Conservation (phyloP, 2,329 filamentous ascomycete species). For the Phialophora verrucosa region DNA sequence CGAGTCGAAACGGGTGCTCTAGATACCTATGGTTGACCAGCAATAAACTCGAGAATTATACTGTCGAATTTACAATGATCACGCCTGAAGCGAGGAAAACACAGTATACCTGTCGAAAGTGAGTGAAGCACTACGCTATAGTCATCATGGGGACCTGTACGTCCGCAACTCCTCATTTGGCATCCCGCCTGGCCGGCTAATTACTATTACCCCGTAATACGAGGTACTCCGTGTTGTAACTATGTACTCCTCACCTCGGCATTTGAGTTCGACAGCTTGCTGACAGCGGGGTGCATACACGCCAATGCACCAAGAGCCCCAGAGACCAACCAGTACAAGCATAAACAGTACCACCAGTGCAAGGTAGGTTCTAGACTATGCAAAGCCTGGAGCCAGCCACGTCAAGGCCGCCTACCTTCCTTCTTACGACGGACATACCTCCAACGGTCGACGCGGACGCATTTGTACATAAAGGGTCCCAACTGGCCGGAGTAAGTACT, state of each 20-base stretch:
- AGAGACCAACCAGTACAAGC: not conserved
- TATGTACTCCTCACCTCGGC: conserved; percentile 10
- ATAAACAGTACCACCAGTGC: not conserved
- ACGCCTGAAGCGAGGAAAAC: too few relatives aligned
- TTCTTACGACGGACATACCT: too few relatives aligned
- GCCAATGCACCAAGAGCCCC: not conserved
- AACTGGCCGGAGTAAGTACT: too few relatives aligned
- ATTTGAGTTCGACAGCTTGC: not conserved
- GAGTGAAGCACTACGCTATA: too few relatives aligned
- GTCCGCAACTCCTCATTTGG: not conserved
- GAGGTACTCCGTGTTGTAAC: not conserved
- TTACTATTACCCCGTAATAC: too few relatives aligned
- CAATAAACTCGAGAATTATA: too few relatives aligned
- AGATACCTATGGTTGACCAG: not conserved
- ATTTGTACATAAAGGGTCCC: too few relatives aligned
- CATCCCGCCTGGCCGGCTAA: too few relatives aligned
- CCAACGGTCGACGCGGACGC: too few relatives aligned
- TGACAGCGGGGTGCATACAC: conserved; percentile 8
- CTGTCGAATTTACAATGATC: too few relatives aligned
- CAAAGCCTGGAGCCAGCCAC: not conserved
- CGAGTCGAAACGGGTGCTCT: not conserved
- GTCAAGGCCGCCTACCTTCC: not conserved
- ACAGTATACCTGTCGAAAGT: too few relatives aligned
- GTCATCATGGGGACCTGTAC: not conserved
- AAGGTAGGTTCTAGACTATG: not conserved